phyloP scores from a whole-genome alignment of 2,329 filamentous ascomycete species.

The Arthroderma uncinatum region DNA sequence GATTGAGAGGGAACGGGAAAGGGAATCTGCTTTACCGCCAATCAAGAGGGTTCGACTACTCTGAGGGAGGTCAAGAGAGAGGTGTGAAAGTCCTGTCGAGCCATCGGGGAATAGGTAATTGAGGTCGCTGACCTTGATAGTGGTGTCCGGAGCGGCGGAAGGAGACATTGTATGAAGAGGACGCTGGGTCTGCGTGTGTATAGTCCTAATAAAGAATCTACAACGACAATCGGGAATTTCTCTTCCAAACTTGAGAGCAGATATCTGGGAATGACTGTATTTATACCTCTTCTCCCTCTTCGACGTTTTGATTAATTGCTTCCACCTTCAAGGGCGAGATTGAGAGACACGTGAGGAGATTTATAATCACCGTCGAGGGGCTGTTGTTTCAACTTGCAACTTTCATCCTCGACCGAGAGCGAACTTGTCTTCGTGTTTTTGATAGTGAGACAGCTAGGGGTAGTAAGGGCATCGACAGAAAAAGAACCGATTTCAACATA shows the following conservation, averaged over 20 bases:
- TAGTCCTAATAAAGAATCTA: not conserved
- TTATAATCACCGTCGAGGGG: not conserved
- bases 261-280: not conserved
- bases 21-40: slow-evolving; percentile 47
- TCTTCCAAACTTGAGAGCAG: not conserved
- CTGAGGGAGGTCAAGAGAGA: slow-evolving; percentile 65
- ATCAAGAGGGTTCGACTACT: slow-evolving; percentile 83
- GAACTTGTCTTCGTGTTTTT: no score
- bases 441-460: no score
- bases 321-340: not conserved
- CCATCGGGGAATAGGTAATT: slow-evolving; percentile 85
- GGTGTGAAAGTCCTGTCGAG: slow-evolving; percentile 61
- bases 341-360: not conserved
- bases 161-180: not conserved
- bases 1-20: not conserved
- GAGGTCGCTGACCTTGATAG: slow-evolving; percentile 63
- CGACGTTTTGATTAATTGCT: not conserved
- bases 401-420: no score
- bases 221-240: not conserved
- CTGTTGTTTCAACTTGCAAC: not conserved
- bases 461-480: no score
- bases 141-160: slow-evolving; percentile 32
- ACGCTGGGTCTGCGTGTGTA: not conserved
- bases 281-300: not conserved
- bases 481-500: no score